Base-by-base conservation (phyloP, 805 yeast species). In the Scheffersomyces stipitis region DNA sequence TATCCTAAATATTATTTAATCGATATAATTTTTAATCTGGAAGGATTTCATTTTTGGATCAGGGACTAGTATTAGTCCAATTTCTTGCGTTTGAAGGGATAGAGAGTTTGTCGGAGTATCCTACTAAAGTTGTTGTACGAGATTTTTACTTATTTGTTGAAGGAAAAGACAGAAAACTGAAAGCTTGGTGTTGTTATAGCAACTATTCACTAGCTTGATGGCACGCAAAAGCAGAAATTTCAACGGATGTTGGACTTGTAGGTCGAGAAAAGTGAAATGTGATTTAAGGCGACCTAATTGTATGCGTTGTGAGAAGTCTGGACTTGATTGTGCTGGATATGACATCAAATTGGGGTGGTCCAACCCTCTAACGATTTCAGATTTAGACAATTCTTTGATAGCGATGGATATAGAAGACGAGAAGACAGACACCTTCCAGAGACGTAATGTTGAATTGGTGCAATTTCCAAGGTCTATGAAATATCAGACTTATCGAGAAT, bases 211-310 rank as follows among this genome's bases (percentile, higher is more conserved):
- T n/a, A n/a, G n/a, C n/a, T 14, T 14, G 5, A 58, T 55, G 61
- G 28, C 53, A 16, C 51, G 49, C 14, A 48, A 48, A 33, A 58
- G 56, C 15, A 54, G 74, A 31, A 62, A 56, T 33, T 75, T 75
- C 51, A 60, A 69, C 30, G 82, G 82, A 3, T 77, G 82, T 52
- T 73, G 76, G 64, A 77, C 81, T 5, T 77, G 82, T 45, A 59
- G 82, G 26, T 49, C 58, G 15, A 58, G 81, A 17, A 76, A 75
- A 44, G 74, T 76, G 45, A 75, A 75, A 49, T 77, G 82, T 54
- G 81, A 75, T 49, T 63, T 71, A 9, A 42, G 54, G 3, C 59
- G 60, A 36, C 81, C 81, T 2, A 43, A 40, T 13, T 77, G 82
- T 47, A 32, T 46, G 22, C 59, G 80, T 36, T 77, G 82, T 54